Conservation (phyloP, 495 filamentous ascomycete genomes). For the Cercophora sp. region DNA sequence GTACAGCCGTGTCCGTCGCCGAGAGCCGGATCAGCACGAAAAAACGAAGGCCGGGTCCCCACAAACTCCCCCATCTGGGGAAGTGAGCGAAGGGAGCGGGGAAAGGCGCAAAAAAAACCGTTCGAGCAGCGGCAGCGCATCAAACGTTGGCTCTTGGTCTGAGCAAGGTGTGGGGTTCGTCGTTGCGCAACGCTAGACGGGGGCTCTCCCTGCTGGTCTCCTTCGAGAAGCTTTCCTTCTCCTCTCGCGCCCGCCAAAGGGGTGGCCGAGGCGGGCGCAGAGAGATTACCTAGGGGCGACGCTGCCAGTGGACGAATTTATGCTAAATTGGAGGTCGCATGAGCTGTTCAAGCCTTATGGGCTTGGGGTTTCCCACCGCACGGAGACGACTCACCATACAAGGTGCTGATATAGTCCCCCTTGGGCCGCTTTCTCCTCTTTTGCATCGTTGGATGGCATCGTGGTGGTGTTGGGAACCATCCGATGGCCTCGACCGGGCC, state of each 20-base stretch:
- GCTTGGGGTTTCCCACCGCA: constrained; percentile 11
- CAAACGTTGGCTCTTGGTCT: background rate
- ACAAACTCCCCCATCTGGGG: constrained; percentile 1
- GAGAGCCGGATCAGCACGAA: background rate
- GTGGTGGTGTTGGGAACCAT: constrained; percentile 5
- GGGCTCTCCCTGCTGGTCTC: background rate
- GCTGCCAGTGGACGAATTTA: constrained; percentile 28
- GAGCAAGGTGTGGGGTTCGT: constrained; percentile 12
- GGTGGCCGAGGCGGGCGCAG: constrained; percentile 14
- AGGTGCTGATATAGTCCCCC: constrained; percentile 7
- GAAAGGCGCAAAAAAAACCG: constrained; percentile 1
- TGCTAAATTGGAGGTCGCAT: constrained; percentile 29
- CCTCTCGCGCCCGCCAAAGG: constrained; percentile 1
- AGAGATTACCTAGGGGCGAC: constrained; percentile 28
- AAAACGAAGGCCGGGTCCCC: background rate
- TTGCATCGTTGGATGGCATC: background rate
- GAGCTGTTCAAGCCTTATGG: constrained; percentile 18
- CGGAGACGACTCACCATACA: background rate
- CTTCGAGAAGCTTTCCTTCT: constrained; percentile 26
- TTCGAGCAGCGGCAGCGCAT: background rate
- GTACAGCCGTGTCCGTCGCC: background rate
- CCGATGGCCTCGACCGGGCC: too few species aligned
- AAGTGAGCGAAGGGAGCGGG: constrained; percentile 5
- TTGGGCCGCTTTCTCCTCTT: background rate
- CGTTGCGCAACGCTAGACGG: constrained; percentile 1